Evolutionary conservation across 1,284 basidiomycete genomes (phyloP).

Genomic region (Puccinia brachypodii): DNA sequence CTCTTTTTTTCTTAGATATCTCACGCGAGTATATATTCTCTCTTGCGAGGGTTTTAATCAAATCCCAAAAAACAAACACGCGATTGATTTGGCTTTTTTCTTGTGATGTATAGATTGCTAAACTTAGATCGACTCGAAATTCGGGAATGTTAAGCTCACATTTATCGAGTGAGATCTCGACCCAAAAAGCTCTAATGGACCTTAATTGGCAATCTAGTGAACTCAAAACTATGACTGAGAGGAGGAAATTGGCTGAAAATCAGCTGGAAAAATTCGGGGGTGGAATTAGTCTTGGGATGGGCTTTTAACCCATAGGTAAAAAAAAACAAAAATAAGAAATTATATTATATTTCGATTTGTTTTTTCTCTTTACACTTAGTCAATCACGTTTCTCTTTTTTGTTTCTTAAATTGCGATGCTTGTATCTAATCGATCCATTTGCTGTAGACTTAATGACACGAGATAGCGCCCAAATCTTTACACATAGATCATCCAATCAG

Average conservation of each 20-base stretch:
- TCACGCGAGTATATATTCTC: neutral
- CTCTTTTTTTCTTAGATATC: neutral
- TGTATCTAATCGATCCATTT: no score
- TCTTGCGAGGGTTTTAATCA: no score
- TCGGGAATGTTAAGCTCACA: constrained; percentile 29
- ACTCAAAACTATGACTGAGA: constrained; percentile 26
- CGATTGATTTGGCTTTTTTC: neutral
- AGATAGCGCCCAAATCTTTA: no score
- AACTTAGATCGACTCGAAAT: constrained; percentile 33
- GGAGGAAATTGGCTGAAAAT: constrained; percentile 33
- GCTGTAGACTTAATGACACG: no score
- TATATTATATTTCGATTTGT: no score
- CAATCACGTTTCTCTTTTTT: no score
- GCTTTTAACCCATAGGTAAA: constrained; percentile 19
- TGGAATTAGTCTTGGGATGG: constrained; percentile 46
- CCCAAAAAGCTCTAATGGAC: constrained; percentile 7
- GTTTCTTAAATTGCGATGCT: no score
- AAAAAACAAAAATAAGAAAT: no score
- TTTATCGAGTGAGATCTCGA: constrained; percentile 8
- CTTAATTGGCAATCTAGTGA: constrained; percentile 19
- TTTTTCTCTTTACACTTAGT: no score
- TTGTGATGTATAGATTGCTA: constrained; percentile 7
- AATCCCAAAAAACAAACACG: neutral
- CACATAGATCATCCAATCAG: no score
- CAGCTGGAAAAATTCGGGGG: constrained; percentile 41